phyloP scores from a whole-genome alignment of 805 yeast genomes.

The Candida tibetensis region DNA sequence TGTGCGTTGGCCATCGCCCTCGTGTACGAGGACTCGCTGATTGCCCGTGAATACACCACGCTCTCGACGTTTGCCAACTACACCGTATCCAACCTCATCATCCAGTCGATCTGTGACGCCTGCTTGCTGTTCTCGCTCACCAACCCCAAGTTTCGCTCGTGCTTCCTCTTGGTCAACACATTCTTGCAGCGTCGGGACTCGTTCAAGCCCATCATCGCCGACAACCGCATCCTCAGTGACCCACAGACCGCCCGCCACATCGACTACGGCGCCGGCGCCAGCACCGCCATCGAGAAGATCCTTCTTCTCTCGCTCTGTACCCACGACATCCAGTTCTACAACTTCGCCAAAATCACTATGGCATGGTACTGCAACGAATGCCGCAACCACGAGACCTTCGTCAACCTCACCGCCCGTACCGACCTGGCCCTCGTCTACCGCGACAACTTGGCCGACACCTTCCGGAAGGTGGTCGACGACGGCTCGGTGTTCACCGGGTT shows the following conservation, averaged over 20 bases:
- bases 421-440: slow-evolving; percentile 2
- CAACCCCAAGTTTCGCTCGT: slow-evolving; percentile 35
- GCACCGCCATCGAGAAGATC: slow-evolving; percentile 35
- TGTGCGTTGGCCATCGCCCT: slow-evolving; percentile 30
- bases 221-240: slow-evolving; percentile 6
- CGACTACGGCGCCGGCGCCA: slow-evolving; percentile 18
- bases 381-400: not conserved
- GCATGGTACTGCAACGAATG: slow-evolving; percentile 15
- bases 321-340: slow-evolving; percentile 43
- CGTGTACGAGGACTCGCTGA: slow-evolving; percentile 17
- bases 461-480: slow-evolving; percentile 46
- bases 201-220: slow-evolving; percentile 9
- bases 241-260: slow-evolving; percentile 7
- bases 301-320: slow-evolving; percentile 40
- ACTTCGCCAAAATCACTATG: slow-evolving; percentile 37
- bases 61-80: slow-evolving; percentile 27
- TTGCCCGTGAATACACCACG: slow-evolving; percentile 17
- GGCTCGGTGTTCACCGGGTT: slow-evolving; percentile 62
- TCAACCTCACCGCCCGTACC: not conserved
- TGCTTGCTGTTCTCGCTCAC: slow-evolving; percentile 32
- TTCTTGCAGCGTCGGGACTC: slow-evolving; percentile 28
- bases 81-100: slow-evolving; percentile 27
- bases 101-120: slow-evolving; percentile 35
- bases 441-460: slow-evolving; percentile 26
- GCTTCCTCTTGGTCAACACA: slow-evolving; percentile 33